A percentile compares a stretch with the other conserved stretches of the same genome.
These are phyloP conservation scores for Russula ochroleuca DNA, from an alignment of 768 basidiomycete genomes.

Conservation along the genomic window DNA sequence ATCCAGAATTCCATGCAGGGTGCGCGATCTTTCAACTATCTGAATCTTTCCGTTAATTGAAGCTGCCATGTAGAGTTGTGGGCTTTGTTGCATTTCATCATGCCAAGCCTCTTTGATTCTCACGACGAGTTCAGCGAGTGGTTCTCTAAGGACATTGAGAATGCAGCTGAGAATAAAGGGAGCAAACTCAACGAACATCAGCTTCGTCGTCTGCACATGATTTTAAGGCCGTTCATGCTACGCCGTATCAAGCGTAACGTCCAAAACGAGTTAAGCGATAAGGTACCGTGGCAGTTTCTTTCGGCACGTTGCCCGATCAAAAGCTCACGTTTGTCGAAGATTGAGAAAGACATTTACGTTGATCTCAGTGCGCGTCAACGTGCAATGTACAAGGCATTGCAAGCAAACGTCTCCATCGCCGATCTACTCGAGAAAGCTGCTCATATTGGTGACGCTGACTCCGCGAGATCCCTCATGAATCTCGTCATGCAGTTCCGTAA, in stretches of 20 bases:
- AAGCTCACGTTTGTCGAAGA: constrained; percentile 45
- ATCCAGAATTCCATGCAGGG: constrained; percentile 99
- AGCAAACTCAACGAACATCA: constrained; percentile 93
- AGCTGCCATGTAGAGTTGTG: constrained; percentile 66
- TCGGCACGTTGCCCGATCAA: background rate
- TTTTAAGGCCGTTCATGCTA: constrained; percentile 98
- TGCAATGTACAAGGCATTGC: constrained; percentile 79
- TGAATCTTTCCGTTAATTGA: background rate
- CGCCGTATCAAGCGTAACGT: constrained; percentile 96
- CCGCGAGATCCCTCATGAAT: constrained; percentile 95
- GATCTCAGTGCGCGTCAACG: constrained; percentile 93
- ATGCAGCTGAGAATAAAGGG: constrained; percentile 86
- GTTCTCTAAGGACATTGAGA: constrained; percentile 99
- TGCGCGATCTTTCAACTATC: constrained; percentile 34
- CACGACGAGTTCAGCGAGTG: constrained; percentile 99
- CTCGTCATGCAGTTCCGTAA: constrained; percentile 99
- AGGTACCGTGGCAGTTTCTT: constrained; percentile 49
- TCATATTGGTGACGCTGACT: constrained; percentile 84
- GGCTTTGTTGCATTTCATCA: constrained; percentile 98
- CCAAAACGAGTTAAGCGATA: constrained; percentile 99
- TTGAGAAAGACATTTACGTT: constrained; percentile 93
- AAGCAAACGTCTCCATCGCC: constrained; percentile 90
- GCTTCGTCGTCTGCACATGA: constrained; percentile 93
- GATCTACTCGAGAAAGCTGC: constrained; percentile 93
- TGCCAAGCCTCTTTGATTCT: constrained; percentile 98